A percentile compares a stretch with the other conserved stretches of the same genome.
phyloP scores from a whole-genome alignment of 2,329 filamentous ascomycete genomes.

The Aspergillus tamarii region DNA sequence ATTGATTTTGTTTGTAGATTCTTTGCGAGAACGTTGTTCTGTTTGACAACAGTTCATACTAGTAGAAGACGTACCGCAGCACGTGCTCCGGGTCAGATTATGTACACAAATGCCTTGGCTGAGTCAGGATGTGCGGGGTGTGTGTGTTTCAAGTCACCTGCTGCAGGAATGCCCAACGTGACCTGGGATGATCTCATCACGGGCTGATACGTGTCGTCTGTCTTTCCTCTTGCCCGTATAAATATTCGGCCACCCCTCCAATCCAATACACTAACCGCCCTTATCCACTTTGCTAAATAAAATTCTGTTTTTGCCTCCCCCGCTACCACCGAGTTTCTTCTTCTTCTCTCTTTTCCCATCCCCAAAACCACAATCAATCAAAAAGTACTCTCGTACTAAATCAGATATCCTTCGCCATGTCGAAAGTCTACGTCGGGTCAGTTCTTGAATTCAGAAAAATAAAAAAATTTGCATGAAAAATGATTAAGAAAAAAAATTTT shows the following conservation, averaged over 20 bases:
- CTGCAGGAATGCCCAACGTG: background rate
- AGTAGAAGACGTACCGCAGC: no score
- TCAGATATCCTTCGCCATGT: background rate
- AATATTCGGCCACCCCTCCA: background rate
- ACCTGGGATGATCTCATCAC: background rate
- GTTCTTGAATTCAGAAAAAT: background rate
- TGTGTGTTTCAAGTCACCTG: no score
- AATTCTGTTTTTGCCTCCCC: background rate
- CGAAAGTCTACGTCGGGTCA: background rate
- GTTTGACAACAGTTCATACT: no score
- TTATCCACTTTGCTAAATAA: background rate
- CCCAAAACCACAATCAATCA: background rate
- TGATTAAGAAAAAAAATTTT: background rate
- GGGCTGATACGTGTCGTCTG: background rate
- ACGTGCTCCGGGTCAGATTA: background rate
- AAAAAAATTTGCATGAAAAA: background rate
- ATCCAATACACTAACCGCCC: background rate
- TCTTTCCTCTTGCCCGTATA: background rate
- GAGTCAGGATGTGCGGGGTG: background rate
- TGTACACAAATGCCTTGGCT: background rate
- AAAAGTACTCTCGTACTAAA: background rate
- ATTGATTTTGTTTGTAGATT: background rate
- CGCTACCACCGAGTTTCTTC: background rate
- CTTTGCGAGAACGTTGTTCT: no score
- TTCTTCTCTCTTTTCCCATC: background rate